Percentiles rank a stretch among this genome's conserved stretches.
These are phyloP conservation scores for Paraglomus brasilianum DNA, from an alignment of 192 early-diverging fungal species.

Conservation along the genomic window DNA sequence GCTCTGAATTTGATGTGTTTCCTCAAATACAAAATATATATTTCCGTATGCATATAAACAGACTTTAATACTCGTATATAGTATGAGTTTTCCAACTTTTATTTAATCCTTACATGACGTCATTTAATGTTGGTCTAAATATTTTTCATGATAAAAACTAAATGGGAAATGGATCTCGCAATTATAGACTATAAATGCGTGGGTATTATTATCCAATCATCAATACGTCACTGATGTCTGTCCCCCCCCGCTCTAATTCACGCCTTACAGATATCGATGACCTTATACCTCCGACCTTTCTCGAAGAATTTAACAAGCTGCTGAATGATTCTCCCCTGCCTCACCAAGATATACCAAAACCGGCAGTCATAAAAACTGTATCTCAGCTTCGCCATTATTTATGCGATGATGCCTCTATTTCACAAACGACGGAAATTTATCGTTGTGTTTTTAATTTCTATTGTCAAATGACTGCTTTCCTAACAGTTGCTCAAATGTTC, in stretches of 20 bases:
- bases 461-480: constrained; percentile 28
- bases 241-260: neutral
- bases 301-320: constrained; percentile 28
- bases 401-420: neutral
- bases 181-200: neutral
- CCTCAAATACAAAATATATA: neutral
- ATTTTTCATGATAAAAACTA: neutral
- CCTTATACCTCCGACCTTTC: constrained; percentile 16
- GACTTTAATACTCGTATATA: too few relatives aligned
- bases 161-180: neutral
- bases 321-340: constrained; percentile 8
- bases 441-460: constrained; percentile 15
- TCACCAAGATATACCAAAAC: neutral
- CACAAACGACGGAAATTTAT: neutral
- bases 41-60: neutral
- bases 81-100: neutral
- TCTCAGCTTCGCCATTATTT: constrained; percentile 11
- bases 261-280: neutral
- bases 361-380: neutral
- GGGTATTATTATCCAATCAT: neutral
- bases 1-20: neutral
- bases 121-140: too few relatives aligned
- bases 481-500: constrained; percentile 28
- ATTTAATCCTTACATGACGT: neutral
- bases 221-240: neutral